Percentiles rank a stretch among this genome's conserved stretches.
Evolutionary conservation across 208 protist species (phyloP).

Genomic region (Acanthamoeba healyi): DNA sequence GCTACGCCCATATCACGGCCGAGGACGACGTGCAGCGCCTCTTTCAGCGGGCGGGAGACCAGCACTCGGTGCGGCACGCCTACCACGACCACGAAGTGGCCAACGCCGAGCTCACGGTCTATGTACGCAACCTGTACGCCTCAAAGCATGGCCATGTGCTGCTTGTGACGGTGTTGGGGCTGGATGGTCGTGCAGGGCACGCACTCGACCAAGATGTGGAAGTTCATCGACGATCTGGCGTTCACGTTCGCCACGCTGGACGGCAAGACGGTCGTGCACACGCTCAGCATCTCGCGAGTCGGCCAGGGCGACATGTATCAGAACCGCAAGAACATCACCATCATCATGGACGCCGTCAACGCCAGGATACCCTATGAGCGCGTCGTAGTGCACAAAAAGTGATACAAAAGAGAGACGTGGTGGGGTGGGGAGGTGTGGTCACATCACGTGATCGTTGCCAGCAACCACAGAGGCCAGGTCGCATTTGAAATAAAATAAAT

Average conservation of each 20-base stretch:
- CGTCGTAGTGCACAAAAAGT: neutral
- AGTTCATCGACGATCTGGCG: constrained; percentile 45
- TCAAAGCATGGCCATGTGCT: neutral
- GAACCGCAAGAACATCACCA: neutral
- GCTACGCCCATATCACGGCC: neutral
- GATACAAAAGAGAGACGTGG: too few species aligned
- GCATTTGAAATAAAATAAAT: neutral
- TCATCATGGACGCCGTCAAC: neutral
- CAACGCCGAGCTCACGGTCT: constrained; percentile 32
- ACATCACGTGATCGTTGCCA: too few species aligned
- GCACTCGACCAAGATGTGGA: neutral
- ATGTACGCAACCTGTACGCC: neutral
- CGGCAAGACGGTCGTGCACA: constrained; percentile 8
- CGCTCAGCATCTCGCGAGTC: constrained; percentile 12
- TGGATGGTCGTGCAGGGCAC: neutral
- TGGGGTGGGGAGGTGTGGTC: too few species aligned
- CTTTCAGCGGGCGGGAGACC: constrained; percentile 2
- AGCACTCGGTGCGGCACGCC: constrained; percentile 57
- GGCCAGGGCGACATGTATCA: constrained; percentile 24
- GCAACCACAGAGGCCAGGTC: too few species aligned
- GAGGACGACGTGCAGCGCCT: neutral
- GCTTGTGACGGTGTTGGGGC: neutral
- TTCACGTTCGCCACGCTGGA: constrained; percentile 27
- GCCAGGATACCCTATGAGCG: neutral
- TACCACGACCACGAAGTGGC: constrained; percentile 26